A percentile compares a stretch with the other conserved stretches of the same genome.
Conservation (phyloP, 371 early-diverging fungal genomes). For the Mortierella sp. region DNA sequence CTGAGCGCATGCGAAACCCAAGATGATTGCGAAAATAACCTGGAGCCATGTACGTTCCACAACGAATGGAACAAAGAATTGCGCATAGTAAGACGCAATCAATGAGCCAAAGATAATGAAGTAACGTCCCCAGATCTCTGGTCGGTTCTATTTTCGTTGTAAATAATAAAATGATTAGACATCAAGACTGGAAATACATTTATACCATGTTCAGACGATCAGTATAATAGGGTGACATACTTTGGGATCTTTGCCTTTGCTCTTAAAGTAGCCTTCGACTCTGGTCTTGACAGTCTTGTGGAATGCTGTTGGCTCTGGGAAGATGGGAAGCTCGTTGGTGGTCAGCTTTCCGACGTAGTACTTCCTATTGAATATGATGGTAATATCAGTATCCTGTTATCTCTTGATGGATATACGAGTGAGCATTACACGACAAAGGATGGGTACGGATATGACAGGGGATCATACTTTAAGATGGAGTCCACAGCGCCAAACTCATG, state of each 20-base stretch:
- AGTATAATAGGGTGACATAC: background rate
- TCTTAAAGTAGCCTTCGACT: slow-evolving; percentile 51
- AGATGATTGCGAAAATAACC: slow-evolving; percentile 57
- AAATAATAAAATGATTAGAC: background rate
- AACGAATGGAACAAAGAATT: slow-evolving; percentile 59
- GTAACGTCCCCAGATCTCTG: slow-evolving; percentile 60
- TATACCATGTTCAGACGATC: background rate
- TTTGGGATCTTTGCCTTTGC: slow-evolving; percentile 47
- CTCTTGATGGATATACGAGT: background rate
- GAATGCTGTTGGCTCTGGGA: slow-evolving; percentile 63
- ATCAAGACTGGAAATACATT: background rate
- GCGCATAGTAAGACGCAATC: slow-evolving; percentile 58
- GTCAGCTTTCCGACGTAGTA: slow-evolving; percentile 58
- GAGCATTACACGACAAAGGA: background rate
- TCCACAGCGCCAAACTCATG: slow-evolving; percentile 61
- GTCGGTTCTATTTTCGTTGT: slow-evolving; percentile 47
- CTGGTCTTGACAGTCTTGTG: slow-evolving; percentile 55
- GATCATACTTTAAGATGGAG: slow-evolving; percentile 58
- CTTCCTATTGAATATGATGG: slow-evolving; percentile 49
- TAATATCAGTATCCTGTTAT: background rate
- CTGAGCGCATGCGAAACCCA: slow-evolving; percentile 65
- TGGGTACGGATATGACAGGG: background rate
- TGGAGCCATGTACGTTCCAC: slow-evolving; percentile 57
- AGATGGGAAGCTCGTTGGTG: slow-evolving; percentile 64
- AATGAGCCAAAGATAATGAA: slow-evolving; percentile 57